Conservation (phyloP, 768 basidiomycete genomes). For the Gelatoporia subvermispora region DNA sequence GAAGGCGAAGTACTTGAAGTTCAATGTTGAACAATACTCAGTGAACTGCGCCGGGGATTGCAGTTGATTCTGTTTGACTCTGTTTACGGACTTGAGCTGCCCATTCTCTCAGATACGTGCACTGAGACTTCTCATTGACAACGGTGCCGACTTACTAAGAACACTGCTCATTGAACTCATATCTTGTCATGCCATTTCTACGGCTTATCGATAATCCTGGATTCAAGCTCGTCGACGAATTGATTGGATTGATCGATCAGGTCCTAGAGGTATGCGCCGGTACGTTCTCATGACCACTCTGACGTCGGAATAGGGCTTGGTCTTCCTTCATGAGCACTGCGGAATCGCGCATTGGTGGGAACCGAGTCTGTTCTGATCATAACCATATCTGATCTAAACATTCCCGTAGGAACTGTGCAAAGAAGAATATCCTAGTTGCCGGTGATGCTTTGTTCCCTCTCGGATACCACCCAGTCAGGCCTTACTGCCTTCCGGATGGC, state of each 20-base stretch:
- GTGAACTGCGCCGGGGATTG: too few relatives aligned
- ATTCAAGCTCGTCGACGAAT: conserved; percentile 13
- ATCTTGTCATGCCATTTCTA: conserved; percentile 20
- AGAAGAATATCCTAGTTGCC: conserved; percentile 18
- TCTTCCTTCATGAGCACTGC: conserved; percentile 14
- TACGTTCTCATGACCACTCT: neutral
- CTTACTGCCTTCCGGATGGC: neutral
- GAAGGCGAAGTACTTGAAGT: too few relatives aligned
- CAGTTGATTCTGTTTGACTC: too few relatives aligned
- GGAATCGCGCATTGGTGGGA: conserved; percentile 20
- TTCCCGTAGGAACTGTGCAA: conserved; percentile 13
- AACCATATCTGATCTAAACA: neutral
- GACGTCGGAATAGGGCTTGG: conserved; percentile 9
- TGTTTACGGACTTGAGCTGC: too few relatives aligned
- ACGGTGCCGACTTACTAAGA: too few relatives aligned
- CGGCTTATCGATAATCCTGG: conserved; percentile 11
- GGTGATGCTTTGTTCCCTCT: conserved; percentile 11
- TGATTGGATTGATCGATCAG: conserved; percentile 15
- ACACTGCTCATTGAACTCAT: too few relatives aligned
- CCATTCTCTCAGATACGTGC: too few relatives aligned
- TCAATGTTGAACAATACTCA: too few relatives aligned
- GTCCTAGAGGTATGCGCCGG: conserved; percentile 13
- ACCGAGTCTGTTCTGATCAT: neutral
- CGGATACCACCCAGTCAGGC: conserved; percentile 16
- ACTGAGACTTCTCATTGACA: too few relatives aligned